Evolutionary conservation across 805 yeast genomes (phyloP).

Genomic region (Hanseniaspora pseudoguilliermondii): DNA sequence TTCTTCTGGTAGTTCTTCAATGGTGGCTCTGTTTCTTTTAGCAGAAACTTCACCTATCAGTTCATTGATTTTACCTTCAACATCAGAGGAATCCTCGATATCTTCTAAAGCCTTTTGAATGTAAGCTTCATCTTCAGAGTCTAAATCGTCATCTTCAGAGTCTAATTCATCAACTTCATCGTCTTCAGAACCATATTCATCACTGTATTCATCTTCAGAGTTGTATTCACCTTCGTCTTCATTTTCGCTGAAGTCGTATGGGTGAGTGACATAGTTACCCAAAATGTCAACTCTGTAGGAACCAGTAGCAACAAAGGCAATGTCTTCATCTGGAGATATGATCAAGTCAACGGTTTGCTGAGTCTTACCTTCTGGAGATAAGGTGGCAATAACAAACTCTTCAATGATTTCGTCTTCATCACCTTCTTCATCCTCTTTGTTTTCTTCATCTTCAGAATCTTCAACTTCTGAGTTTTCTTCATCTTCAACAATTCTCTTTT

Average conservation of each 20-base stretch:
- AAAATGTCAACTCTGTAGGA: slow-evolving; percentile 83
- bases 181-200: slow-evolving; percentile 28
- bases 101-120: slow-evolving; percentile 43
- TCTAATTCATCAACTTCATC: slow-evolving; percentile 34
- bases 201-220: slow-evolving; percentile 31
- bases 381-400: slow-evolving; percentile 77
- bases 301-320: slow-evolving; percentile 88
- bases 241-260: slow-evolving; percentile 50
- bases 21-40: slow-evolving; percentile 27
- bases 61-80: slow-evolving; percentile 63
- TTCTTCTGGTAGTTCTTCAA: slow-evolving; percentile 24
- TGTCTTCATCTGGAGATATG: slow-evolving; percentile 86
- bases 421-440: slow-evolving; percentile 26
- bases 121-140: slow-evolving; percentile 26
- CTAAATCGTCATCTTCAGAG: slow-evolving; percentile 39
- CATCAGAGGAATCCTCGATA: slow-evolving; percentile 55
- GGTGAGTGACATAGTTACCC: slow-evolving; percentile 95
- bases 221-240: slow-evolving; percentile 43
- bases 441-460: slow-evolving; percentile 24
- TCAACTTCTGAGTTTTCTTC: slow-evolving; percentile 31
- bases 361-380: slow-evolving; percentile 68
- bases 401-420: slow-evolving; percentile 53
- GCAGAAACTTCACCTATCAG: slow-evolving; percentile 42
- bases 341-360: slow-evolving; percentile 89
- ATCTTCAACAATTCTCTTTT: slow-evolving; percentile 44